Conservation (phyloP, 1,284 basidiomycete genomes). For the Apiotrichum laibachii region DNA sequence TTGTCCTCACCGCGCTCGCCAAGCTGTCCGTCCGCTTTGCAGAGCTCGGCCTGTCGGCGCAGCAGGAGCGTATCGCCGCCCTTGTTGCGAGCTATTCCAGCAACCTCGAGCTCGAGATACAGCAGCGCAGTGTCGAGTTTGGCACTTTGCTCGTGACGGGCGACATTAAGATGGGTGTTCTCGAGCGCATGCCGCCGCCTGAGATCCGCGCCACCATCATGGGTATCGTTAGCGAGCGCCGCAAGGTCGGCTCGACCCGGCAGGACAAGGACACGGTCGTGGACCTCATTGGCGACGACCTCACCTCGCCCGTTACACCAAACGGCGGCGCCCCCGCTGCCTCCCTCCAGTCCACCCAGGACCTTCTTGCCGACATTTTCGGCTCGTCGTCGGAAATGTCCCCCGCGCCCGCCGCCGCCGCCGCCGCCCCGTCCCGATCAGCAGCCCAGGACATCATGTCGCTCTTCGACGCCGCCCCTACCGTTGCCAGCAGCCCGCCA, state of each 20-base stretch:
- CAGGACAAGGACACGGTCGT: slow-evolving; percentile 66
- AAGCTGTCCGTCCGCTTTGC: slow-evolving; percentile 77
- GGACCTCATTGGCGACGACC: slow-evolving; percentile 76
- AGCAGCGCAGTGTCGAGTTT: slow-evolving; percentile 95
- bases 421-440: slow-evolving; percentile 54
- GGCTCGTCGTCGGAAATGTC: slow-evolving; percentile 57
- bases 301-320: slow-evolving; percentile 50
- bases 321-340: slow-evolving; percentile 32
- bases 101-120: slow-evolving; percentile 88
- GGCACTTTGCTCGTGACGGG: slow-evolving; percentile 71
- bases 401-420: slow-evolving; percentile 49
- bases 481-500: slow-evolving; percentile 29
- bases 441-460: slow-evolving; percentile 87
- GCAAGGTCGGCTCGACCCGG: slow-evolving; percentile 83
- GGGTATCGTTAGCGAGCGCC: slow-evolving; percentile 85
- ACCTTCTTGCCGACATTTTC: slow-evolving; percentile 91
- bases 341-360: slow-evolving; percentile 70
- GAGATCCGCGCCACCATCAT: slow-evolving; percentile 92
- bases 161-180: slow-evolving; percentile 79
- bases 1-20: slow-evolving; percentile 82
- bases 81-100: slow-evolving; percentile 75
- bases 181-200: slow-evolving; percentile 97
- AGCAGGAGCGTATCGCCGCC: slow-evolving; percentile 73
- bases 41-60: slow-evolving; percentile 54
- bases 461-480: slow-evolving; percentile 65